Percentiles rank a stretch among this genome's conserved stretches.
Conservation (phyloP, 306 rosid genomes). For the Ormosia semicastrata region DNA sequence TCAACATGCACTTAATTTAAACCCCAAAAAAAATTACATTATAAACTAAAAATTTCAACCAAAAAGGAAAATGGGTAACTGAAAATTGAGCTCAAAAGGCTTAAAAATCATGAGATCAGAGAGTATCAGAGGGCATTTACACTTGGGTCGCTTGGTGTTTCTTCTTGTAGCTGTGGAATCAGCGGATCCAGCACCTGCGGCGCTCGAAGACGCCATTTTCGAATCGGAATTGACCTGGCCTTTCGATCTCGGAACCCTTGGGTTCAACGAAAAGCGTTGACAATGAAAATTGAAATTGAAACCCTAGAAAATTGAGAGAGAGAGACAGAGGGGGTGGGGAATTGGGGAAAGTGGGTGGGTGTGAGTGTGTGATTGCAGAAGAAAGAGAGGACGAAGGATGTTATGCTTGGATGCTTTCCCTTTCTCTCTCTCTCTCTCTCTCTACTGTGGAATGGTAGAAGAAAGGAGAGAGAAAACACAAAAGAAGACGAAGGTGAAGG, state of each 20-base stretch:
- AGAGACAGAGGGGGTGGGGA: neutral
- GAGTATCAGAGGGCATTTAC: conserved; percentile 38
- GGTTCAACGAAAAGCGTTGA: conserved; percentile 14
- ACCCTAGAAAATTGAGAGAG: conserved; percentile 3
- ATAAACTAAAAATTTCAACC: neutral
- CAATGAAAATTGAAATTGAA: neutral
- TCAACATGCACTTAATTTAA: neutral
- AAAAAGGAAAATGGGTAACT: neutral
- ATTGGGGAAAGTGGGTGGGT: neutral
- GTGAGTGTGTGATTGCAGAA: neutral
- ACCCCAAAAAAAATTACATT: neutral
- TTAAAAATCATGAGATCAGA: neutral
- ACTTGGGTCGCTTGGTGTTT: conserved; percentile 88
- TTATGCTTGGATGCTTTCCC: neutral
- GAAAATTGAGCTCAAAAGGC: neutral
- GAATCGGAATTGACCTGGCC: conserved; percentile 42
- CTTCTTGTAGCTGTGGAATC: conserved; percentile 69
- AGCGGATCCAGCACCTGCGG: conserved; percentile 76
- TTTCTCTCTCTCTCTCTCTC: conserved; percentile 12
- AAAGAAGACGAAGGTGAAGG: neutral
- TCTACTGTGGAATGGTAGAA: neutral
- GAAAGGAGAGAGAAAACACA: neutral
- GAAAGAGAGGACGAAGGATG: neutral
- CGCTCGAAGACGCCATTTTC: conserved; percentile 66
- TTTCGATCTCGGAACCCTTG: neutral